Base-by-base conservation (phyloP, 768 basidiomycete species). In the Lactarius quietus region DNA sequence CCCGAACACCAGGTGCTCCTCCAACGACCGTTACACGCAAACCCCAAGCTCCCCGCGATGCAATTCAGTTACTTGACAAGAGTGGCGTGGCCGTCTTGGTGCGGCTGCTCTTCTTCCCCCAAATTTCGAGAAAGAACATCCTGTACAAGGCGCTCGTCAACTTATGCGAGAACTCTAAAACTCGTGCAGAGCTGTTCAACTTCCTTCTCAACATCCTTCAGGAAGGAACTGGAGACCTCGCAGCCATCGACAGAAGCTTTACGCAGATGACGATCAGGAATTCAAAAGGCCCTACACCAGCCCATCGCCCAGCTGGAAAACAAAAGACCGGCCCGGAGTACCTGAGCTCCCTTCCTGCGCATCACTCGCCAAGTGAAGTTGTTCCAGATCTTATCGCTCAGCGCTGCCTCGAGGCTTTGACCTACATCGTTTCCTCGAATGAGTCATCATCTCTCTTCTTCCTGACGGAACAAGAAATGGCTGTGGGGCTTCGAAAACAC, bases 41-140 rank as follows among this genome's bases (percentile, higher is more conserved):
- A 72, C 75, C 78, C 23, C 73, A 80, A 35, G 77, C 79, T 12
- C 82, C 85, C 43, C 89, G 95, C 43, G 95, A 99, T 70, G 92
- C 95, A 2, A 92, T 98, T 33, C 92, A 93, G 72, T 84, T 99
- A 1, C 83, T 99, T 53, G 97, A 99, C 74, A 96, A 92, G 71
- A 75, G 84, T 7, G 93, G 94, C 17, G 84, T 98, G 54, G 92
- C 95, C 0, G 88, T 89, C 28, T 86, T 99, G 20, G 87, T 98
- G 48, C 87, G 95, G 59, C 84, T 98, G 9, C 83, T 99, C 26
- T 99, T 99, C 82, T 97, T 94, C 83, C 97, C 97, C 5, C 93
- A 97, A 69, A 88, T 94, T 26, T 80, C 93, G 65, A 87, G 86
- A 77, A 95, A 93, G 78, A 89, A 84, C 57, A 77, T 91, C 28